Evolutionary conservation across 176 grass and related monocot genomes (phyloP), one percentile per base, ranked within the genome.

Genomic region (Carex littledalei): DNA sequence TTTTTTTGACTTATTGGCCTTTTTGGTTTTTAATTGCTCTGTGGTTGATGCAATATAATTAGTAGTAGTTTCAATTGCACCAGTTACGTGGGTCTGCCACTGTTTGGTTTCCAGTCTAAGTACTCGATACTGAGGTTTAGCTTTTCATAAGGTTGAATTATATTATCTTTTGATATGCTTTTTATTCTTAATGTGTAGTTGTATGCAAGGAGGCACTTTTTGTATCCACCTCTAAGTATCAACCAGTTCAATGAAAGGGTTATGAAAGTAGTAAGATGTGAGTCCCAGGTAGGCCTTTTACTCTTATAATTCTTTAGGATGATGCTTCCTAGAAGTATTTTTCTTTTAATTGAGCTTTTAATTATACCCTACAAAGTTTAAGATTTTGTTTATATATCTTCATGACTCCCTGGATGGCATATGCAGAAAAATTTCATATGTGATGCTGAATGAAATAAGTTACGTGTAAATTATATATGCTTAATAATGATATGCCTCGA

Each of bases 211-310:
- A 93, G 91, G 63, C 92, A 98, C 71, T 98, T 98, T 86, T 83
- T 98, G 56, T 91, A 91, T 84, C 95, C 95, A 87, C 95, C 95
- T 56, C 81, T 98, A 58, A 94, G 92, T 88, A 94, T 98, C 50
- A 98, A 98, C 47, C 93, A 98, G 16, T 98, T 94, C 62, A 98
- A 98, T 82, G 92, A 91, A 26, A 91, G 91, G 35, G 95, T 98
- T 67, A 98, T 90, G 89, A 91, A 95, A 91, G 91, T 98, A 56
- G 95, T 98, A 37, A 91, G 92, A 56, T 94, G 95, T 80, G 95
- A 98, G 84, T 90, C 95, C 83, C 95, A 98, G 93, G 95, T 98
- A 34, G 47, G 67, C 67, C 52, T 84, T 76, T 62, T 0, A 20
- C 75, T 88, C 21, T 69, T 34, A 11, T 56, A 68, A 34, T 54